Base-by-base conservation (phyloP, 179 eudicot species). In the Beta macrorhiza region DNA sequence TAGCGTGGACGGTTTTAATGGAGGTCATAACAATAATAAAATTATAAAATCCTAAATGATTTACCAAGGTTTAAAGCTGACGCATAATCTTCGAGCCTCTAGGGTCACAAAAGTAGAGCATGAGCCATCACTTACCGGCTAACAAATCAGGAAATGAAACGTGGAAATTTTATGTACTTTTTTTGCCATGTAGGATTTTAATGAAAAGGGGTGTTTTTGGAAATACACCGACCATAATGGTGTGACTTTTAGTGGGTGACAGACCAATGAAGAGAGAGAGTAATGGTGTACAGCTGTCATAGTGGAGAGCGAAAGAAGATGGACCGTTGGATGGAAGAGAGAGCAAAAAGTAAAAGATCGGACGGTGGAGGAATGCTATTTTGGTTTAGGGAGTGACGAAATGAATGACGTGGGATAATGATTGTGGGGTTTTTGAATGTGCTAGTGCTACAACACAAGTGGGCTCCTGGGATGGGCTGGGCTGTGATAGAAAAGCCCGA, bases 211-310 rank as follows among this genome's bases (percentile, higher is more conserved):
- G 79, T 32, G 32, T 45, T 65, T 45, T 64, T 2, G 79, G 61
- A 32, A 72, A 32, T 0, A 4, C 67, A 76, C 75, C 61, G 57
- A 32, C n/a, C 72, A 67, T 67, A 22, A 17, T 22, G 51, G n/a
- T 20, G 81, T 71, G 72, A 61, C 14, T 42, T 72, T 70, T 76
- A 25, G 61, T 75, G 57, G 61, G 70, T 13, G 80, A 76, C 80
- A 25, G 67, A 77, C 81, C 80, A 82, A 82, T 82, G 67, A 77
- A 44, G 16, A 29, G 63, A 61, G 42, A 82, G 61, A 13, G 47
- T 8, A 13, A 25, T 82, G 61, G 49, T 19, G 32, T 17, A 83
- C 79, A 82, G 79, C 72, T 78, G 75, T 65, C 45, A 7, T 16
- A 3, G 25, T 45, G 32, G 22, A 69, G 10, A 32, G 16, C 5